Conservation (phyloP, 768 basidiomycete genomes). For the Tricholoma hemisulphureum region DNA sequence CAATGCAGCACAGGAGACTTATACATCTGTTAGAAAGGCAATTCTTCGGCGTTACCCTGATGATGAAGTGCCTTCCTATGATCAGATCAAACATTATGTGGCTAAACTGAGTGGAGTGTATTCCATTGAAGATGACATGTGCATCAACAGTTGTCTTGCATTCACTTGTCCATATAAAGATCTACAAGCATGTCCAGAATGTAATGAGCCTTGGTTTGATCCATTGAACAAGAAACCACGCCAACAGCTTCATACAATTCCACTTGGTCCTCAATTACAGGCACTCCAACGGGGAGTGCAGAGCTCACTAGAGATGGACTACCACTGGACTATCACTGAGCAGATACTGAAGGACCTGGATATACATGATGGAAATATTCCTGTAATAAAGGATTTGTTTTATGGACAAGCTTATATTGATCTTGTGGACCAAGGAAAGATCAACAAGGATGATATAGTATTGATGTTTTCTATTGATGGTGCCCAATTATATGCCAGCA, state of each 20-base stretch:
- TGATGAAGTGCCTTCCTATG: background rate
- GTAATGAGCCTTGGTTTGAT: background rate
- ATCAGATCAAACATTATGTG: background rate
- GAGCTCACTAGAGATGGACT: background rate
- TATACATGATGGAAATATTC: background rate
- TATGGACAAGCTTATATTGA: constrained; percentile 8
- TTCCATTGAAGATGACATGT: background rate
- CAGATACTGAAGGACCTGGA: background rate
- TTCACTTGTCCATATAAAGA: background rate
- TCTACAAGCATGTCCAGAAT: background rate
- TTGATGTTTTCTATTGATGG: background rate
- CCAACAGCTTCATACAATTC: background rate
- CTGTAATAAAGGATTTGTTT: background rate
- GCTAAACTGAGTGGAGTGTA: background rate
- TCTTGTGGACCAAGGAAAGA: background rate
- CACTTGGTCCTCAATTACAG: constrained; percentile 31
- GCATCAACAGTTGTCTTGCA: background rate
- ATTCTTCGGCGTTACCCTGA: background rate
- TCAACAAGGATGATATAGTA: background rate
- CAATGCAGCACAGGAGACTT: background rate
- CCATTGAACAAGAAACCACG: background rate
- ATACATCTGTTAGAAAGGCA: background rate
- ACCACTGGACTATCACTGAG: background rate
- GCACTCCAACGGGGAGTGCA: constrained; percentile 25
- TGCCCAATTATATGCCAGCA: background rate